A percentile compares a stretch with the other conserved stretches of the same genome.
phyloP scores from a whole-genome alignment of 2,329 filamentous ascomycete genomes.

The Fusarium cyanostomum region DNA sequence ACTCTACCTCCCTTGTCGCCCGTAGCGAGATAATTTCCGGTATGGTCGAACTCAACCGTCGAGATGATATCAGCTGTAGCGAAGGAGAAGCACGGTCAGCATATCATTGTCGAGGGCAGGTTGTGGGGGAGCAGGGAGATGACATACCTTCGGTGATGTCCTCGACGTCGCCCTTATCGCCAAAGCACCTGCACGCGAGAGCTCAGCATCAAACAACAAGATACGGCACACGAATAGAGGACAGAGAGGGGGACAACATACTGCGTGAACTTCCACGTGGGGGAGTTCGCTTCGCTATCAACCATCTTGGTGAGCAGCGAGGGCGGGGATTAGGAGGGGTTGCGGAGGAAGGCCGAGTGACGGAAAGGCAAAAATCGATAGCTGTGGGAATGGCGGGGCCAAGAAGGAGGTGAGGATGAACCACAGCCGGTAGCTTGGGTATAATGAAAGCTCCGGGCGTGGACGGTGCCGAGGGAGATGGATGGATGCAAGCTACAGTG shows the following conservation, averaged over 20 bases:
- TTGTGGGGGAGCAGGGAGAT: constrained; percentile 22
- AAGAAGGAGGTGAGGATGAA: constrained; percentile 32
- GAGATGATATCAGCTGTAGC: constrained; percentile 85
- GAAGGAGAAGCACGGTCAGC: constrained; percentile 39
- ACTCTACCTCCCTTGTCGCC: constrained; percentile 89
- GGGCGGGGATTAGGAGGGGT: constrained; percentile 41
- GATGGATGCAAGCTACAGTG: constrained; percentile 32
- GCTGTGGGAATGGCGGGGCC: constrained; percentile 34
- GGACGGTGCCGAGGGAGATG: constrained; percentile 27
- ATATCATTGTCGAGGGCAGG: constrained; percentile 18
- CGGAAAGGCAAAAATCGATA: constrained; percentile 32
- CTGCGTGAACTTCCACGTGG: constrained; percentile 99
- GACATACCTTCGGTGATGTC: constrained; percentile 92
- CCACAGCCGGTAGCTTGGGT: constrained; percentile 21
- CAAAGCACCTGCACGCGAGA: constrained; percentile 80
- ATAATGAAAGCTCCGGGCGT: constrained; percentile 22
- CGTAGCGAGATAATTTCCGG: constrained; percentile 89
- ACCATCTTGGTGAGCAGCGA: constrained; percentile 77
- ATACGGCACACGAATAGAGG: constrained; percentile 2
- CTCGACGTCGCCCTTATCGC: constrained; percentile 99
- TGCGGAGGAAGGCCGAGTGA: constrained; percentile 38
- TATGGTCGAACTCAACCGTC: constrained; percentile 90
- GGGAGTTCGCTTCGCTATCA: constrained; percentile 91
- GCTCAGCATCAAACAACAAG: constrained; percentile 28
- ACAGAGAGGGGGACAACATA: constrained; percentile 61